Conservation (phyloP, 2,329 filamentous ascomycete genomes). For the Penicillium expansum region DNA sequence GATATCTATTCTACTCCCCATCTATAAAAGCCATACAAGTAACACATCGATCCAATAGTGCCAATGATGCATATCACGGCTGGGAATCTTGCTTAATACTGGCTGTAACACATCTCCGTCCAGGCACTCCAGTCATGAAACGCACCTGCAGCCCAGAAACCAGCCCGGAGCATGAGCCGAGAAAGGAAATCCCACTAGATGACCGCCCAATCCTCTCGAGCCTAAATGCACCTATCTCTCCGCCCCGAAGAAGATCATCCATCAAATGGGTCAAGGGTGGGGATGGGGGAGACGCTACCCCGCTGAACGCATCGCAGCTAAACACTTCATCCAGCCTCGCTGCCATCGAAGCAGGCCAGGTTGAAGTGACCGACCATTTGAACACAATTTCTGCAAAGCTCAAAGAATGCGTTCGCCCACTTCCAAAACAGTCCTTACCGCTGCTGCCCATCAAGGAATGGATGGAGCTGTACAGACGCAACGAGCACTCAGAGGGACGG, state of each 20-base stretch:
- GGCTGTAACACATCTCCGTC: too few species aligned
- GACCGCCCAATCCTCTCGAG: slow-evolving; percentile 10
- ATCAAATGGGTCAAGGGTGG: not conserved
- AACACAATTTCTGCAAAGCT: slow-evolving; percentile 48
- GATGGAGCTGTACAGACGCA: slow-evolving; percentile 48
- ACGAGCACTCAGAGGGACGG: slow-evolving; percentile 45
- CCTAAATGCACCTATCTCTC: slow-evolving; percentile 29
- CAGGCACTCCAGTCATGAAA: slow-evolving; percentile 11
- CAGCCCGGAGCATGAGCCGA: not conserved
- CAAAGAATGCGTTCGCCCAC: slow-evolving; percentile 26
- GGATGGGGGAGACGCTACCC: not conserved
- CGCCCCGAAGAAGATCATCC: slow-evolving; percentile 21
- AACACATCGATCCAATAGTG: not conserved
- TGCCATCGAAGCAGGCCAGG: slow-evolving; percentile 53
- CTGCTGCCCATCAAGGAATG: slow-evolving; percentile 46
- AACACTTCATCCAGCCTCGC: slow-evolving; percentile 31
- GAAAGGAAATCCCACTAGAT: not conserved
- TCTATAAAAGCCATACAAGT: not conserved
- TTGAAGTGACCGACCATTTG: slow-evolving; percentile 49
- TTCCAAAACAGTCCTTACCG: slow-evolving; percentile 21
- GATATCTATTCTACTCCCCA: not conserved
- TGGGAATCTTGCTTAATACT: not conserved
- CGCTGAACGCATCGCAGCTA: not conserved
- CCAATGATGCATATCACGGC: not conserved
- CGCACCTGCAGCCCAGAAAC: slow-evolving; percentile 9